Conservation (phyloP, 2,329 filamentous ascomycete genomes). For the Stachybotrys chlorohalonatus region DNA sequence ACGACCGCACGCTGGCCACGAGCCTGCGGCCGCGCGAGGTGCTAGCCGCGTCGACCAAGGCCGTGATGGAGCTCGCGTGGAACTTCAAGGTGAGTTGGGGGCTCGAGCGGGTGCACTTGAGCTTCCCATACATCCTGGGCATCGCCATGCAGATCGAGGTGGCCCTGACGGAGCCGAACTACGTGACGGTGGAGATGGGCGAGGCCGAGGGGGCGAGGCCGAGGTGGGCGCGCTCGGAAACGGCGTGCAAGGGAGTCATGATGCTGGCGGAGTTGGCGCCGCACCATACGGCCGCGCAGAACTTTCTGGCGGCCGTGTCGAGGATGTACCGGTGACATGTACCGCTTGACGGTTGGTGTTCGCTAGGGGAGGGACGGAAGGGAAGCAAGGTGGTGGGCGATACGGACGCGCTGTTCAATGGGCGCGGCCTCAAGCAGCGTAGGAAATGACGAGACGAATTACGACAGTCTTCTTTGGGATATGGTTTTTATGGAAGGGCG, state of each 20-base stretch:
- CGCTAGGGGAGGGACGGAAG: too few relatives aligned
- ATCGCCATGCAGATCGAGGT: background rate
- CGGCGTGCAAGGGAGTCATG: constrained; percentile 1
- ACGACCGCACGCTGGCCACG: background rate
- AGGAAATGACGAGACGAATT: too few relatives aligned
- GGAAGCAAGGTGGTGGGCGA: too few relatives aligned
- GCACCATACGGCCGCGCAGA: background rate
- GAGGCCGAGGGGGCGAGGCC: background rate
- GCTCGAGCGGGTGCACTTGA: background rate
- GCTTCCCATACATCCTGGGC: background rate
- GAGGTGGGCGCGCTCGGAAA: background rate
- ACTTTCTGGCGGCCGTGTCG: background rate
- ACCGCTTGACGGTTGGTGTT: too few relatives aligned
- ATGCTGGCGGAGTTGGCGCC: background rate
- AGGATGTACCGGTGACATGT: background rate
- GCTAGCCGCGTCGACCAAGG: background rate
- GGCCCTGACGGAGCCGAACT: background rate
- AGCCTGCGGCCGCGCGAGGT: background rate
- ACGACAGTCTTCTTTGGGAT: too few relatives aligned
- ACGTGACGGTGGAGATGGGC: background rate
- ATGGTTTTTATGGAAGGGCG: too few relatives aligned
- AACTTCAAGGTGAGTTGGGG: constrained; percentile 1
- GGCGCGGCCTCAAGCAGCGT: too few relatives aligned
- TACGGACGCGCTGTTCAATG: too few relatives aligned
- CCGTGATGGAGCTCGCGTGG: background rate